These are phyloP conservation scores for Allantophomopsis cytisporea DNA, from an alignment of 2,329 filamentous ascomycete species.

Conservation along the genomic window DNA sequence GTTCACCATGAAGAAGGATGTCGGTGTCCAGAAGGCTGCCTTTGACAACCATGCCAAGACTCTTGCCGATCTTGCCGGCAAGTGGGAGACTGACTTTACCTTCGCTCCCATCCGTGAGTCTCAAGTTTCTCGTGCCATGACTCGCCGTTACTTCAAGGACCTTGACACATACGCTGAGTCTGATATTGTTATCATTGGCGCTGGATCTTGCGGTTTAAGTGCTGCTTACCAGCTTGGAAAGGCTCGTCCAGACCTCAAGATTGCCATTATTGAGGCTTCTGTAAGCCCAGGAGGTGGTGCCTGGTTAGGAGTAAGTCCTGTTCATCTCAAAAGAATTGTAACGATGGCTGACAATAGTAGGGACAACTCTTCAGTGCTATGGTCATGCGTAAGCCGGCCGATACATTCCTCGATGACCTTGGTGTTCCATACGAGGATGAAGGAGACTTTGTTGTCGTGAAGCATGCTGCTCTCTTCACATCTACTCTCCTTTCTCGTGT, in stretches of 20 bases:
- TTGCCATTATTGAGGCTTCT: conserved; percentile 79
- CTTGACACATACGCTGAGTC: conserved; percentile 82
- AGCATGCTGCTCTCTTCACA: conserved; percentile 88
- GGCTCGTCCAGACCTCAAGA: conserved; percentile 77
- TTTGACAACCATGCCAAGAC: conserved; percentile 27
- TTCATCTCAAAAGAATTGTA: too few relatives aligned
- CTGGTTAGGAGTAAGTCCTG: conserved; percentile 51
- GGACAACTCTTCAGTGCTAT: conserved; percentile 92
- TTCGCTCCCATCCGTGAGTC: conserved; percentile 84
- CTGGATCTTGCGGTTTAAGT: conserved; percentile 76
- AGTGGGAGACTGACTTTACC: conserved; percentile 62
- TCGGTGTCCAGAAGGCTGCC: conserved; percentile 28
- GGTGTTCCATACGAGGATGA: conserved; percentile 83
- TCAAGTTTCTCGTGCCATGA: conserved; percentile 89
- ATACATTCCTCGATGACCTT: conserved; percentile 69
- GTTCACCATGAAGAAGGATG: conserved; percentile 16
- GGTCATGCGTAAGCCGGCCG: conserved; percentile 88
- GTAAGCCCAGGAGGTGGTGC: conserved; percentile 81
- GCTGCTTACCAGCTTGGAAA: conserved; percentile 76
- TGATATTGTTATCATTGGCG: conserved; percentile 87
- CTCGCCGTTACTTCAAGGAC: conserved; percentile 82
- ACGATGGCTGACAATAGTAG: too few relatives aligned
- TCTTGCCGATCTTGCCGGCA: conserved; percentile 52
- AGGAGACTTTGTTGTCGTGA: conserved; percentile 79
- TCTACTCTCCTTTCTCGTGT: conserved; percentile 77